A percentile compares a stretch with the other conserved stretches of the same genome.
These are phyloP conservation scores for Rhizophagus clarus DNA, from an alignment of 192 early-diverging fungal genomes.

Conservation along the genomic window DNA sequence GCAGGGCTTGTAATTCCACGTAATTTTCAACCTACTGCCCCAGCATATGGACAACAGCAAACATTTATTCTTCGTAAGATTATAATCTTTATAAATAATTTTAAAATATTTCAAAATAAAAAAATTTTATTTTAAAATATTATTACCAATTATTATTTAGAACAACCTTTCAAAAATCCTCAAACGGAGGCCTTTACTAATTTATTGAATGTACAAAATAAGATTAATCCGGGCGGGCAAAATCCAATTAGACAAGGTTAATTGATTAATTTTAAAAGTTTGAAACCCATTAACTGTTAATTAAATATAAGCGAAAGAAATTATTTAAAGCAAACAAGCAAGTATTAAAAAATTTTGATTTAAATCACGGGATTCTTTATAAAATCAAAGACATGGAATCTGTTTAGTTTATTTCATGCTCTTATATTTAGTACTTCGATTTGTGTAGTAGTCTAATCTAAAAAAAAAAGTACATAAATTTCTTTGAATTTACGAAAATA, in stretches of 20 bases:
- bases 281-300: too few species aligned
- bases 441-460: too few species aligned
- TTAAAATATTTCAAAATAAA: neutral
- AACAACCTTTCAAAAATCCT: constrained; percentile 68
- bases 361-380: too few species aligned
- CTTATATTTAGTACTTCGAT: too few species aligned
- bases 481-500: too few species aligned
- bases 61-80: constrained; percentile 40
- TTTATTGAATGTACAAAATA: constrained; percentile 68
- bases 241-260: neutral
- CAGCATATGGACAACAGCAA: constrained; percentile 43
- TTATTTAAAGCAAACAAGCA: too few species aligned
- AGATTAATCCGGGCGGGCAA: constrained; percentile 64
- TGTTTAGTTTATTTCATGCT: too few species aligned
- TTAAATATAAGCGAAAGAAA: too few species aligned
- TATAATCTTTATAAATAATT: constrained; percentile 7
- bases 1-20: constrained; percentile 68
- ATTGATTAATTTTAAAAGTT: too few species aligned
- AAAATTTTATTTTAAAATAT: constrained; percentile 28
- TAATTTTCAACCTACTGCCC: constrained; percentile 80
- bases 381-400: too few species aligned
- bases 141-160: constrained; percentile 35
- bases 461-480: too few species aligned
- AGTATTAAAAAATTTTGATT: too few species aligned
- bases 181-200: constrained; percentile 81